These are phyloP conservation scores for Kuraishia piskuri DNA, from an alignment of 805 yeast genomes.

Conservation along the genomic window DNA sequence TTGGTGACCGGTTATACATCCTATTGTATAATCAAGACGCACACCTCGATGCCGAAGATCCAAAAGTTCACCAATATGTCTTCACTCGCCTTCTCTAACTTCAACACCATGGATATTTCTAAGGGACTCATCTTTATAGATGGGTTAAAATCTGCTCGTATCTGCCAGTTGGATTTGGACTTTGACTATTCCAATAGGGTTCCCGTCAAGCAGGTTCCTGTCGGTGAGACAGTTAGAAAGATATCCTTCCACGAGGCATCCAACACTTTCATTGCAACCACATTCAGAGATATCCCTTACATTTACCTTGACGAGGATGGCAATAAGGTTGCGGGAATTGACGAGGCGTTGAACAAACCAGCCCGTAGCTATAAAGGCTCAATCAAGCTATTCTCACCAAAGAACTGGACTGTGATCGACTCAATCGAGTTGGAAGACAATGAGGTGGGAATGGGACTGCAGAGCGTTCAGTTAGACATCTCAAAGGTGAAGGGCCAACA, in stretches of 20 bases:
- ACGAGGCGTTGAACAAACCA: constrained; percentile 34
- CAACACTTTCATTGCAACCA: constrained; percentile 53
- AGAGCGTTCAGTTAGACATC: constrained; percentile 41
- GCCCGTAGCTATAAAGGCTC: constrained; percentile 54
- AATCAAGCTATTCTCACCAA: constrained; percentile 61
- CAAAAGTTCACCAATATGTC: constrained; percentile 60
- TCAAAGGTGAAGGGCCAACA: constrained; percentile 16
- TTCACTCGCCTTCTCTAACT: constrained; percentile 57
- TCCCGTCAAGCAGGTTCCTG: constrained; percentile 42
- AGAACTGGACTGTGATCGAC: constrained; percentile 72
- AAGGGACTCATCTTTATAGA: constrained; percentile 67
- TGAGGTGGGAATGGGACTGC: constrained; percentile 53
- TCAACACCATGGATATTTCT: constrained; percentile 23
- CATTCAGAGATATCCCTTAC: constrained; percentile 50
- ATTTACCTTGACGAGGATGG: constrained; percentile 71
- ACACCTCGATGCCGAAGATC: constrained; percentile 54
- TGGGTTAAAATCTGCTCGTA: constrained; percentile 58
- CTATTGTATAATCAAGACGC: constrained; percentile 55
- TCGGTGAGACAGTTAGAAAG: constrained; percentile 58
- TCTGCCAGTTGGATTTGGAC: constrained; percentile 34
- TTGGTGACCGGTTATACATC: constrained; percentile 73
- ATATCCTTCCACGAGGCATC: constrained; percentile 64
- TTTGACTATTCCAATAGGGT: constrained; percentile 50
- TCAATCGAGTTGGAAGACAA: constrained; percentile 55
- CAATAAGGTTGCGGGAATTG: constrained; percentile 47